Evolutionary conservation across 805 yeast genomes (phyloP).

Genomic region (Metschnikowia hibisci): DNA sequence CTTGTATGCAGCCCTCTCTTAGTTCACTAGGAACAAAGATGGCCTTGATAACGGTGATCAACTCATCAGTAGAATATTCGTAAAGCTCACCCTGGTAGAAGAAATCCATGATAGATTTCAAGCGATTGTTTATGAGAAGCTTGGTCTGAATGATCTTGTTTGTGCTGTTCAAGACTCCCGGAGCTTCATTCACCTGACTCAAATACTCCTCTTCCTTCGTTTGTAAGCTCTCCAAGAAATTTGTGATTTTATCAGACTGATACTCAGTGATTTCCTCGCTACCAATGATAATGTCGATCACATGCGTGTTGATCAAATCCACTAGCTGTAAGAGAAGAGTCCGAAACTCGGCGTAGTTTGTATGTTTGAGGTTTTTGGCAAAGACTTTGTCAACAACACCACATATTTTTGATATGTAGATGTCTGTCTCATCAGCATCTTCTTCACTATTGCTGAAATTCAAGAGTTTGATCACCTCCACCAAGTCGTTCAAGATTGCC

Average conservation of each 20-base stretch:
- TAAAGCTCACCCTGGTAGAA: constrained; percentile 52
- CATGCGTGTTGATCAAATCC: constrained; percentile 28
- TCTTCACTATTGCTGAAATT: constrained; percentile 16
- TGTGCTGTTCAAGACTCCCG: constrained; percentile 9
- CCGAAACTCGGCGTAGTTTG: constrained; percentile 29
- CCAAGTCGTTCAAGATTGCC: constrained; percentile 19
- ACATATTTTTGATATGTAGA: constrained; percentile 19
- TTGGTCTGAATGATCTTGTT: constrained; percentile 27
- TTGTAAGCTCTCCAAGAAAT: constrained; percentile 20
- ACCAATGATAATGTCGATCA: constrained; percentile 23
- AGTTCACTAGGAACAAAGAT: constrained; percentile 46
- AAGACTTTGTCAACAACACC: constrained; percentile 14
- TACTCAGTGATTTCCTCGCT: constrained; percentile 34
- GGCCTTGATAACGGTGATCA: constrained; percentile 37
- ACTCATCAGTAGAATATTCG: constrained; percentile 46
- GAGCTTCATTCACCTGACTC: constrained; percentile 10
- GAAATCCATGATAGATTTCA: constrained; percentile 44
- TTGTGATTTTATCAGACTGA: constrained; percentile 30
- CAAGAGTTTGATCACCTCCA: constrained; percentile 14
- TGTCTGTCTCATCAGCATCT: constrained; percentile 10
- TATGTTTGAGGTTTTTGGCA: constrained; percentile 20
- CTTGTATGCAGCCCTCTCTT: constrained; percentile 42
- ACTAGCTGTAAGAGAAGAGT: constrained; percentile 24
- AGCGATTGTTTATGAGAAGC: constrained; percentile 34
- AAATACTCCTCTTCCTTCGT: constrained; percentile 6